Evolutionary conservation across 371 early-diverging fungal species (phyloP).

Genomic region (Rhizopus microsporus): DNA sequence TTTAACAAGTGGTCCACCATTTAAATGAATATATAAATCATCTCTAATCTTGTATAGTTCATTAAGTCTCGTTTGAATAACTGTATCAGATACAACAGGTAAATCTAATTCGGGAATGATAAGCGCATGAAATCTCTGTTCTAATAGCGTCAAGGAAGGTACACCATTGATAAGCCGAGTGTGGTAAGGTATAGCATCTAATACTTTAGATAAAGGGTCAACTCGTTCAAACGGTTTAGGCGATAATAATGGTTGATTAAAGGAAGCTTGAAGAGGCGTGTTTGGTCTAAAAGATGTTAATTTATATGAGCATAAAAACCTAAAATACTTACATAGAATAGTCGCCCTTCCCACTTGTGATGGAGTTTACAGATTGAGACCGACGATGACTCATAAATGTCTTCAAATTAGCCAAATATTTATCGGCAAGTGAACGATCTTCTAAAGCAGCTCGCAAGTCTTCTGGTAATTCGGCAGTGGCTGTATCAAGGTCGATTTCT

Average conservation of each 20-base stretch:
- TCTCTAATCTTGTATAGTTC: constrained; percentile 61
- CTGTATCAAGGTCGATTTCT: constrained; percentile 46
- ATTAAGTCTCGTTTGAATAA: constrained; percentile 63
- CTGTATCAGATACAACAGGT: constrained; percentile 60
- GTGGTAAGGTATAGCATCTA: constrained; percentile 46
- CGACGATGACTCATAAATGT: constrained; percentile 53
- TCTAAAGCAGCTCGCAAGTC: constrained; percentile 58
- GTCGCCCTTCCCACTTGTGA: constrained; percentile 36
- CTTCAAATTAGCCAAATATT: constrained; percentile 50
- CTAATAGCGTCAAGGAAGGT: constrained; percentile 53
- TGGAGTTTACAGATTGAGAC: constrained; percentile 43
- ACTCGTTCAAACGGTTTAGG: constrained; percentile 31
- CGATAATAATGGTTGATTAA: constrained; percentile 35
- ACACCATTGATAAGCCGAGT: constrained; percentile 61
- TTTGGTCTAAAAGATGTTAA: constrained; percentile 27
- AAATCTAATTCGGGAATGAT: constrained; percentile 70
- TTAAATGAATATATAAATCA: constrained; percentile 61
- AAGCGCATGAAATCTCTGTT: constrained; percentile 60
- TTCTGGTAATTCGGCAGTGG: constrained; percentile 51
- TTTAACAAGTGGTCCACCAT: constrained; percentile 52
- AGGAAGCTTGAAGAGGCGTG: constrained; percentile 42
- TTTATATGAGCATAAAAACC: constrained; percentile 10
- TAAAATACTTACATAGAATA: constrained; percentile 40
- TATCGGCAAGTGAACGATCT: constrained; percentile 49
- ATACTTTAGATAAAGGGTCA: constrained; percentile 39